A percentile compares a stretch with the other conserved stretches of the same genome.
These are phyloP conservation scores for Thalassia testudinum DNA, from an alignment of 116 monocot species.

Conservation along the genomic window DNA sequence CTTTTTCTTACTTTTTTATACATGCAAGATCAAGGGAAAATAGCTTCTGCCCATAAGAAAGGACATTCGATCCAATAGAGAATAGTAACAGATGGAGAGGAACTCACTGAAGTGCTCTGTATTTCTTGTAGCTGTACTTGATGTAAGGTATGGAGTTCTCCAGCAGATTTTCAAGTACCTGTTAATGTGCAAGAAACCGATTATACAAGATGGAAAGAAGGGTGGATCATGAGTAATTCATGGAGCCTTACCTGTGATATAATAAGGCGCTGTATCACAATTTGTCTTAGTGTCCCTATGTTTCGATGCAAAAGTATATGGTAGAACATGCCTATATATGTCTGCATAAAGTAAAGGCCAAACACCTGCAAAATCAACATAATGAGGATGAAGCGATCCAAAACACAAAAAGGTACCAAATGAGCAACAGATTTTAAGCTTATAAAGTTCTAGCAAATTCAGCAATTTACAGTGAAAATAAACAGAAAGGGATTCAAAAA, in stretches of 20 bases:
- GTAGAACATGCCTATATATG: constrained; percentile 93
- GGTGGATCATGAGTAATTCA: not conserved
- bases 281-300: constrained; percentile 50
- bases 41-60: not conserved
- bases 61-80: too few relatives aligned
- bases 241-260: constrained; percentile 59
- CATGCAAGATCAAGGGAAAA: constrained; percentile 3
- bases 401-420: not conserved
- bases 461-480: too few relatives aligned
- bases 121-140: constrained; percentile 86
- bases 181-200: not conserved
- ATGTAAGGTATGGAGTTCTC: constrained; percentile 86
- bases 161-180: constrained; percentile 81
- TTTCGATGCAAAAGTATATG: constrained; percentile 63
- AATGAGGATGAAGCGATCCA: not conserved
- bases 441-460: too few relatives aligned
- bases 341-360: constrained; percentile 95
- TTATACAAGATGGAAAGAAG: not conserved
- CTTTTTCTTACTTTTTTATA: constrained; percentile 53
- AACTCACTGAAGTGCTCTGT: constrained; percentile 67
- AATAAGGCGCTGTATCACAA: constrained; percentile 71
- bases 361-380: constrained; percentile 41
- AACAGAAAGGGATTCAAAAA: too few relatives aligned
- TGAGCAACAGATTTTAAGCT: too few relatives aligned
- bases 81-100: constrained; percentile 2